A percentile compares a stretch with the other conserved stretches of the same genome.
phyloP scores from a whole-genome alignment of 352 stramenopile genomes.

The Pythium periplocum region DNA sequence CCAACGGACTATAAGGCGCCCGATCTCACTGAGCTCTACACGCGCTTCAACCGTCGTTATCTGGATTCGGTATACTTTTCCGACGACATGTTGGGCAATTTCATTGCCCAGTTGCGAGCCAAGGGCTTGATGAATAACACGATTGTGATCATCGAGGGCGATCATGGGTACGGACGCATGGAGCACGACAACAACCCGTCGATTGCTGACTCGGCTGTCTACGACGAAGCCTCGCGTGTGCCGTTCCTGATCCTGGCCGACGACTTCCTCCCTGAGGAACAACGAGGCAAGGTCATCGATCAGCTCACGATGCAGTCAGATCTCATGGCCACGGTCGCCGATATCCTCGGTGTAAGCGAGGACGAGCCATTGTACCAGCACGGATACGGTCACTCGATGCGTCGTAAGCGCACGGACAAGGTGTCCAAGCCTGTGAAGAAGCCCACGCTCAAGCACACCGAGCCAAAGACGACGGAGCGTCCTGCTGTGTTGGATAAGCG shows the following conservation, averaged over 20 bases:
- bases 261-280: constrained; percentile 40
- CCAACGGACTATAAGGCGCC: constrained; percentile 40
- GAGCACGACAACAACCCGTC: constrained; percentile 71
- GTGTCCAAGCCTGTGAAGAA: neutral
- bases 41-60: constrained; percentile 63
- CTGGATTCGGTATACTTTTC: constrained; percentile 67
- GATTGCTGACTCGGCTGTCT: constrained; percentile 53
- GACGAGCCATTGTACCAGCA: constrained; percentile 56
- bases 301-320: constrained; percentile 70
- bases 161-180: constrained; percentile 60
- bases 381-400: constrained; percentile 67
- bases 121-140: constrained; percentile 71
- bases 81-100: constrained; percentile 58
- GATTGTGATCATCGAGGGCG: constrained; percentile 61
- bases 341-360: constrained; percentile 47
- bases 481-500: constrained; percentile 17
- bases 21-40: constrained; percentile 50
- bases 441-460: neutral
- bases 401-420: constrained; percentile 24
- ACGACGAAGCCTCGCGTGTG: constrained; percentile 54
- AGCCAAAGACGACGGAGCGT: constrained; percentile 8
- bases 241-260: constrained; percentile 65
- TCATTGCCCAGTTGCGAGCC: constrained; percentile 38
- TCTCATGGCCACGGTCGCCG: constrained; percentile 64
- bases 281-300: constrained; percentile 41